phyloP scores from a whole-genome alignment of 2,329 filamentous ascomycete genomes.

The Paramyrothecium roridum region DNA sequence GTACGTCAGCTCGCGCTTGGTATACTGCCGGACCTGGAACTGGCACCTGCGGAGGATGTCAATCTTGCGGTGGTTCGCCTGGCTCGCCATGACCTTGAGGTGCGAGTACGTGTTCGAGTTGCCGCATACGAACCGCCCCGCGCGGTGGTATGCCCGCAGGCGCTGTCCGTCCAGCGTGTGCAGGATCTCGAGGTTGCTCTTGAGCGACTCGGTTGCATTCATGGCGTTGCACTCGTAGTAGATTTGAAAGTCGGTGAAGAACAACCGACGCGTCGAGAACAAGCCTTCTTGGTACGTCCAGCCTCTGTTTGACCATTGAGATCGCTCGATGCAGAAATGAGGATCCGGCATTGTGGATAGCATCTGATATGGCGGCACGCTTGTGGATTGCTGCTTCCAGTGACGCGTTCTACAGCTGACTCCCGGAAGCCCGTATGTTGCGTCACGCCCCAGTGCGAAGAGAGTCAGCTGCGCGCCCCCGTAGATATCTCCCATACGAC shows the following conservation, averaged over 20 bases:
- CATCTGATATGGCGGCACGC: neutral
- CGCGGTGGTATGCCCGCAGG: neutral
- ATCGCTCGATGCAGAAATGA: conserved; percentile 1
- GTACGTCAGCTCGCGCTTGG: neutral
- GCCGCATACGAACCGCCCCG: neutral
- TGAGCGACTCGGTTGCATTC: neutral
- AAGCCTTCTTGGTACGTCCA: conserved; percentile 2
- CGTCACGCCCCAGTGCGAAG: neutral
- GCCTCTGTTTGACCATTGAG: neutral
- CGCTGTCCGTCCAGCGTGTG: neutral
- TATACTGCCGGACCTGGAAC: neutral
- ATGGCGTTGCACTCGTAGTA: conserved; percentile 2
- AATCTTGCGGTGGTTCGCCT: neutral
- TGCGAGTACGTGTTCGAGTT: conserved; percentile 1
- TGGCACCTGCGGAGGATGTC: conserved; percentile 2
- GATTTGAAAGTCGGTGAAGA: neutral
- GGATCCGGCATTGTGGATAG: neutral
- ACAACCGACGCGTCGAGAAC: neutral
- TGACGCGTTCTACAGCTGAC: neutral
- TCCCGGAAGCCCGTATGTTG: neutral
- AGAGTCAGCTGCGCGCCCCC: neutral
- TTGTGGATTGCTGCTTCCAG: neutral
- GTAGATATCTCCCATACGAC: conserved; percentile 1
- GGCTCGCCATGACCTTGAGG: neutral
- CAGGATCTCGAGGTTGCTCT: neutral